Evolutionary conservation across 2,329 filamentous ascomycete species (phyloP), one percentile per base, ranked within the genome.

Genomic region (Ilyonectria sp.): DNA sequence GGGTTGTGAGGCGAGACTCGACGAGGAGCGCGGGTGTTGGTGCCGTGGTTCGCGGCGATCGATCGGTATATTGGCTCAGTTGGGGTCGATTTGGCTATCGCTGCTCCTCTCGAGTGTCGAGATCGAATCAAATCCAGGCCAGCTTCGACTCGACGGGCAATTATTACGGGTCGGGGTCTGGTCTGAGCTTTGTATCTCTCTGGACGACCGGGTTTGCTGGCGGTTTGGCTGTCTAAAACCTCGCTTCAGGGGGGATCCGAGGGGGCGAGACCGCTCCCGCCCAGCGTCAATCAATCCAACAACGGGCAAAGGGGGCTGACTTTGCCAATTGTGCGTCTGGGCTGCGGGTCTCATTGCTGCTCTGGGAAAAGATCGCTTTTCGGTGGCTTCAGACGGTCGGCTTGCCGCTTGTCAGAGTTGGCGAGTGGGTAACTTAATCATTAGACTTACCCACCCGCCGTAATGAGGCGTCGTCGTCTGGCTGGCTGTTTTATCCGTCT

Each of bases 51-150:
- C 6, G 21, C 33, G 49, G 11, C 59, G 50, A 61, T 61, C 49
- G 59, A 55, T 60, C 59, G 59, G 59, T 44, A 10, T n/a, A 10
- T 55, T 55, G 23, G 47, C 59, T 54, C 59, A 61, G 59, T 61
- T 54, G 50, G 59, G 49, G 26, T 61, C 29, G 59, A 47, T 15
- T 47, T 61, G 59, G 50, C 59, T 61, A 61, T 55, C 59, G 29
- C 58, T 26, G 57, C 15, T 31, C 23, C 50, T 49, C 19, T 33
- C 11, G 13, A 21, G 13, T 40, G 5, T 29, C n/a, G 17, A 19
- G 43, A 43, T 26, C 55, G 47, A 33, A 47, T 58, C 40, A 43
- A 17, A 47, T 35, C 33, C 44, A 43, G 29, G 13, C 31, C 17
- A 15, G 55, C 19, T 44, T 50, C 26, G 37, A 33, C 55, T 44